These are phyloP conservation scores for Tolypocladium tropicale DNA, from an alignment of 2,329 filamentous ascomycete genomes.

Conservation along the genomic window DNA sequence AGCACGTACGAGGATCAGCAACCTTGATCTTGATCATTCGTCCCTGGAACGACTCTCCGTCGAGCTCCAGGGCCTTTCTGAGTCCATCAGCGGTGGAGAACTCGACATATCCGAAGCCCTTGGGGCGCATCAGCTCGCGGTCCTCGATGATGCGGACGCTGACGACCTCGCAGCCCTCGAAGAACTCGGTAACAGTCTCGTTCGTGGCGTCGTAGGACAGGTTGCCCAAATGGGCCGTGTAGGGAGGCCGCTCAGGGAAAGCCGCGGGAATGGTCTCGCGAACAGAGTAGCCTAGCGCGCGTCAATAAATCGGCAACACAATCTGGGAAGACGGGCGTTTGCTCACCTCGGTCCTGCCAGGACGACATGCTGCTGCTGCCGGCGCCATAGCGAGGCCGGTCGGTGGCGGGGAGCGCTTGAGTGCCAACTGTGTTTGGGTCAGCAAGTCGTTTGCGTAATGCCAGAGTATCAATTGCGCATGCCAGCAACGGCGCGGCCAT, in stretches of 20 bases:
- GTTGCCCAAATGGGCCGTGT: constrained; percentile 92
- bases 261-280: constrained; percentile 65
- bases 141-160: constrained; percentile 96
- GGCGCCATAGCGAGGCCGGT: constrained; percentile 28
- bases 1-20: constrained; percentile 82
- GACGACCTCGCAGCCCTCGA: constrained; percentile 72
- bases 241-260: constrained; percentile 85
- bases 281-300: constrained; percentile 37
- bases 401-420: constrained; percentile 43
- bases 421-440: constrained; percentile 29
- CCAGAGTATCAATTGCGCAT: constrained; percentile 10
- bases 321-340: neutral
- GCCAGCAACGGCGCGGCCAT: constrained; percentile 24
- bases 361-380: constrained; percentile 20
- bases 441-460: constrained; percentile 6
- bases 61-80: constrained; percentile 79
- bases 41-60: constrained; percentile 74
- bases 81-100: constrained; percentile 81
- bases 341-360: constrained; percentile 35
- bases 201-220: constrained; percentile 88
- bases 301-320: constrained; percentile 10
- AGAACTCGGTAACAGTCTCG: constrained; percentile 76
- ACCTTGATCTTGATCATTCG: constrained; percentile 89
- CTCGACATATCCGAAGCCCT: constrained; percentile 97
- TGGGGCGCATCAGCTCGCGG: constrained; percentile 84